These are phyloP conservation scores for Castanea crenata DNA, from an alignment of 306 rosid genomes.

Conservation along the genomic window DNA sequence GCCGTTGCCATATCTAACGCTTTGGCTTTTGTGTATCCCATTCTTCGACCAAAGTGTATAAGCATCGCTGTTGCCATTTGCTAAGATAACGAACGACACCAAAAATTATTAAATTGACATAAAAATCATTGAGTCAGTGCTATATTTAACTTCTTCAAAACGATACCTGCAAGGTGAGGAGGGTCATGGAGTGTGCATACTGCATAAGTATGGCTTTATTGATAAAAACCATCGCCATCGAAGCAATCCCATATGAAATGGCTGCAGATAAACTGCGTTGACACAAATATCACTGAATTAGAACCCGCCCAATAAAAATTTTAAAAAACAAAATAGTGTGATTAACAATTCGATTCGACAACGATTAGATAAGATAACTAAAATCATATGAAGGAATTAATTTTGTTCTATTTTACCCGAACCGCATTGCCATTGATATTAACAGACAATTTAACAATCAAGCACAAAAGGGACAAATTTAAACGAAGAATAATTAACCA, in stretches of 20 bases:
- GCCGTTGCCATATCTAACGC: conserved; percentile 68
- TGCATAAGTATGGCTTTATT: conserved; percentile 94
- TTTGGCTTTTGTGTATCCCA: conserved; percentile 72
- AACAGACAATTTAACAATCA: too few species aligned
- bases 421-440: too few species aligned
- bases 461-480: too few species aligned
- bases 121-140: background rate
- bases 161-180: conserved; percentile 84
- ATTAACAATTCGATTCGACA: background rate
- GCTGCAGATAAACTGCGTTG: conserved; percentile 73
- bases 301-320: background rate
- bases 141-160: background rate
- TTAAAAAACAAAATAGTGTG: too few species aligned
- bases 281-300: conserved; percentile 17
- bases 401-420: background rate
- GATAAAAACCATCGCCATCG: conserved; percentile 98
- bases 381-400: background rate
- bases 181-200: conserved; percentile 79
- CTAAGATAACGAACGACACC: conserved; percentile 21
- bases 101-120: too few species aligned
- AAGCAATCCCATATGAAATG: conserved; percentile 78
- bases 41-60: conserved; percentile 62
- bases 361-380: background rate
- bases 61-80: conserved; percentile 77
- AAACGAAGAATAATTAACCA: too few species aligned